phyloP scores from a whole-genome alignment of 768 basidiomycete genomes.

The Lactifluus hygrophoroides region DNA sequence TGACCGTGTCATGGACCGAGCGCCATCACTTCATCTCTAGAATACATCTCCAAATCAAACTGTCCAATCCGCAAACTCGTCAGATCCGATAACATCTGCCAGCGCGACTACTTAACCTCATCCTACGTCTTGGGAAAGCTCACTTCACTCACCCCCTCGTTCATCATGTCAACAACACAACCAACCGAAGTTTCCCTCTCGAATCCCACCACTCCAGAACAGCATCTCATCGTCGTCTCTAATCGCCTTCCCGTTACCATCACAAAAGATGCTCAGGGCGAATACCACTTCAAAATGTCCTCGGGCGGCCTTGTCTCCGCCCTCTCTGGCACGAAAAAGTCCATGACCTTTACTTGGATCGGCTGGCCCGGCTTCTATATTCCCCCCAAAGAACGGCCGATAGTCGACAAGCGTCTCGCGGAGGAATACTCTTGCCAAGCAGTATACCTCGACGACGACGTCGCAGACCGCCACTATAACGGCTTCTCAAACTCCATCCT shows the following conservation, averaged over 20 bases:
- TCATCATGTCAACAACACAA: neutral
- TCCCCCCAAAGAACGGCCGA: slow-evolving; percentile 81
- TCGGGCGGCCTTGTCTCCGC: slow-evolving; percentile 97
- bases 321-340: slow-evolving; percentile 96
- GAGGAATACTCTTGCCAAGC: slow-evolving; percentile 97
- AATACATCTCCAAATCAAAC: neutral
- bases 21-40: neutral
- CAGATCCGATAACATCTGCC: slow-evolving; percentile 11
- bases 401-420: slow-evolving; percentile 86
- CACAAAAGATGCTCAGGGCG: slow-evolving; percentile 82
- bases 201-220: slow-evolving; percentile 28
- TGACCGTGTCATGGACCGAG: neutral
- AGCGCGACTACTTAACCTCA: slow-evolving; percentile 7
- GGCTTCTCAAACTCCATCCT: slow-evolving; percentile 99
- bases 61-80: neutral
- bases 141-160: neutral
- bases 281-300: slow-evolving; percentile 99
- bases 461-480: slow-evolving; percentile 97
- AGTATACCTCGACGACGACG: slow-evolving; percentile 94
- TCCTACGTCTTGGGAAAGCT: neutral
- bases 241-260: slow-evolving; percentile 96
- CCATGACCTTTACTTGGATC: slow-evolving; percentile 96
- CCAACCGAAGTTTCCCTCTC: neutral
- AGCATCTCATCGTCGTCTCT: slow-evolving; percentile 88
- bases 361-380: slow-evolving; percentile 95